Conservation (phyloP, 495 filamentous ascomycete species). For the Neurospora africana region DNA sequence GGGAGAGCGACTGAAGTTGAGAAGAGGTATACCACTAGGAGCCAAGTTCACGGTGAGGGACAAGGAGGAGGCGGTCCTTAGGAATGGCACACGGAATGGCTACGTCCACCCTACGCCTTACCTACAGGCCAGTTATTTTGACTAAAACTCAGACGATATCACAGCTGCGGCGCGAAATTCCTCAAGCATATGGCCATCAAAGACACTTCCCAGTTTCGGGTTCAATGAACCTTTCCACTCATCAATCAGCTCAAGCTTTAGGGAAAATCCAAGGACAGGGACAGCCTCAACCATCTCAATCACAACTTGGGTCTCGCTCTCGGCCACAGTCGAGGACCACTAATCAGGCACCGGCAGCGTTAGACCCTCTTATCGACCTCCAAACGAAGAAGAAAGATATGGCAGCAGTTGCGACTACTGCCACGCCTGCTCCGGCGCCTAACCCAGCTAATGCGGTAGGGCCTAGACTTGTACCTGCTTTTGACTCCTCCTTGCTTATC, state of each 20-base stretch:
- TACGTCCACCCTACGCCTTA: neutral
- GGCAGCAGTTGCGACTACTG: neutral
- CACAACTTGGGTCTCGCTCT: neutral
- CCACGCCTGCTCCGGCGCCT: neutral
- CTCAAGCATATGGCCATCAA: neutral
- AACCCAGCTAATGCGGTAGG: neutral
- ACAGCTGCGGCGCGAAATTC: neutral
- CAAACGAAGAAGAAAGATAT: neutral
- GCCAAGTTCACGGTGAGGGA: neutral
- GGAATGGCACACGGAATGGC: neutral
- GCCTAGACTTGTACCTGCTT: neutral
- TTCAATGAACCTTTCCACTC: neutral
- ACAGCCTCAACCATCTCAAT: neutral
- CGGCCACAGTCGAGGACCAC: no score
- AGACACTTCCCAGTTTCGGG: neutral
- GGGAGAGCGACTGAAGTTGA: neutral
- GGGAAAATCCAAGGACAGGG: neutral
- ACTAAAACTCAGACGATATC: neutral
- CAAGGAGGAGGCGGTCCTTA: neutral
- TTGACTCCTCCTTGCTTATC: neutral
- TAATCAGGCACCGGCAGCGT: no score
- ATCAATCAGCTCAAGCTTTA: neutral
- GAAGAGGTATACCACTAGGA: neutral
- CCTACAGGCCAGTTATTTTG: neutral
- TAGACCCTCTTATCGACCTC: neutral